phyloP scores from a whole-genome alignment of 139 green algal species.

The Pycnococcus provasolii region DNA sequence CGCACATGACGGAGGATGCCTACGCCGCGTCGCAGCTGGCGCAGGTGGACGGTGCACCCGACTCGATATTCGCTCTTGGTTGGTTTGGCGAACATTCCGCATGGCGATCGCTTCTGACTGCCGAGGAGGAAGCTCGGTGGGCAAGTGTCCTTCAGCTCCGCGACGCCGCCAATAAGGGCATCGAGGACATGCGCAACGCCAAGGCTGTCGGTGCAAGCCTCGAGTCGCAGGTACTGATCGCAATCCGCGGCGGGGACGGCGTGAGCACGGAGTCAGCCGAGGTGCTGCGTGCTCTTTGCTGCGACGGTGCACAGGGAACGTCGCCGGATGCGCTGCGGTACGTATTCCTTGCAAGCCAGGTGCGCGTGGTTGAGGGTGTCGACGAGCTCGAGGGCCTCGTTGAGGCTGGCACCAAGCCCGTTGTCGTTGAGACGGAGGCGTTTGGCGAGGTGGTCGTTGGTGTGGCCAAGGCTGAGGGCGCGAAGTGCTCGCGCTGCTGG shows the following conservation, averaged over 20 bases:
- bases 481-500: conserved; percentile 91
- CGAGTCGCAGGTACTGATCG: conserved; percentile 48
- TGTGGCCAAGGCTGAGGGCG: conserved; percentile 59
- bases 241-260: too few species aligned
- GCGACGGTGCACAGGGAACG: too few species aligned
- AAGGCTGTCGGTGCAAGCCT: conserved; percentile 66
- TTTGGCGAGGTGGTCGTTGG: conserved; percentile 57
- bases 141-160: conserved; percentile 42
- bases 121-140: conserved; percentile 39
- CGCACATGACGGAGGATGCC: conserved; percentile 94
- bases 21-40: conserved; percentile 23
- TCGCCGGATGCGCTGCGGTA: conserved; percentile 37
- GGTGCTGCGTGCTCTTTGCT: too few species aligned
- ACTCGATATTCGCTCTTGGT: conserved; percentile 65
- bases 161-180: conserved; percentile 52
- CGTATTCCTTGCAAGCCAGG: conserved; percentile 35
- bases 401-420: too few species aligned
- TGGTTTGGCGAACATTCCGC: conserved; percentile 31
- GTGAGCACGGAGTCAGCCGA: too few species aligned
- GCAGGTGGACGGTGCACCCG: not conserved
- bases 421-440: not conserved
- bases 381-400: not conserved
- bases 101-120: not conserved
- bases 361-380: conserved; percentile 10
- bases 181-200: conserved; percentile 62